Conservation (phyloP, 106 monocot genomes). For the Dioscorea zingiberensis region DNA sequence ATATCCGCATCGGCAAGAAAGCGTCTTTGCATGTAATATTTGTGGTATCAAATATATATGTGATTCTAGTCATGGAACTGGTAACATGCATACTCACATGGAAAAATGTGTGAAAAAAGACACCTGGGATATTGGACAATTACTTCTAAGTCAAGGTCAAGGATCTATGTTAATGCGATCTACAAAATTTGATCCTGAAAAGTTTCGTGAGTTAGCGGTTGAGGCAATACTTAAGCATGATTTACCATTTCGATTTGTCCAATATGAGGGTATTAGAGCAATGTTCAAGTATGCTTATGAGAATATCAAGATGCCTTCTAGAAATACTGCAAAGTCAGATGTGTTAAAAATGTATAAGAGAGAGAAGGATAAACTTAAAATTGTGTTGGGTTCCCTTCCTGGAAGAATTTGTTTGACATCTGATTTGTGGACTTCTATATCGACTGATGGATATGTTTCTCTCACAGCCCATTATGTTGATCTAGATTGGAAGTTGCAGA, state of each 20-base stretch:
- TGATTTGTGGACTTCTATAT: too few species aligned
- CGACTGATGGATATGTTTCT: constrained; percentile 8
- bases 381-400: neutral
- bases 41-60: too few species aligned
- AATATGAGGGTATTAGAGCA: too few species aligned
- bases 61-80: too few species aligned
- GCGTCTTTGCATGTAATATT: too few species aligned
- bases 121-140: neutral
- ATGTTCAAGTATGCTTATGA: too few species aligned
- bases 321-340: too few species aligned
- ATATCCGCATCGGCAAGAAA: too few species aligned
- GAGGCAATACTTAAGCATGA: too few species aligned
- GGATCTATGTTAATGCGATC: neutral
- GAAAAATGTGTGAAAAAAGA: neutral
- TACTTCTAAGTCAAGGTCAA: neutral
- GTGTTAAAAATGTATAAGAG: neutral
- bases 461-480: constrained; percentile 6
- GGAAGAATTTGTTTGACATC: constrained; percentile 4
- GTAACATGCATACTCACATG: too few species aligned
- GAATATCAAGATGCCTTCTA: too few species aligned
- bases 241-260: too few species aligned
- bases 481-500: neutral
- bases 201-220: neutral
- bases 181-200: neutral
- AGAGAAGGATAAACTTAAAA: neutral